Evolutionary conservation across 2,329 filamentous ascomycete genomes (phyloP).

Genomic region (Lachnellula subtilissima): DNA sequence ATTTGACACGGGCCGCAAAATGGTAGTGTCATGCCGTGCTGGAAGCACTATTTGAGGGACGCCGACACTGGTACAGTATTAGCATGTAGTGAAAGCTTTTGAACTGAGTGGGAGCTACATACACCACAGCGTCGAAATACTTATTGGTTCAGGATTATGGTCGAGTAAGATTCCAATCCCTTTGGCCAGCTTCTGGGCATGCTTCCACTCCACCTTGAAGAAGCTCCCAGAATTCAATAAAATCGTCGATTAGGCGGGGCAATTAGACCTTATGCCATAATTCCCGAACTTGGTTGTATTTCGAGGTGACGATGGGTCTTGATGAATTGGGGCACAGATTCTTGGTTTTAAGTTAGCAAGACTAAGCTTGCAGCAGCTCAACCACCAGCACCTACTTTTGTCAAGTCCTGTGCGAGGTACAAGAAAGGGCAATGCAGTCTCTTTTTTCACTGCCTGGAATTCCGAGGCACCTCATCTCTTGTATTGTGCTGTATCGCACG

Average conservation of each 20-base stretch:
- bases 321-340: background rate
- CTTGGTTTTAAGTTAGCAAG: background rate
- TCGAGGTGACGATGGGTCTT: too few relatives aligned
- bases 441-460: too few relatives aligned
- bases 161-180: conserved; percentile 35
- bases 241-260: conserved; percentile 35
- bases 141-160: conserved; percentile 24
- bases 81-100: background rate
- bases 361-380: background rate
- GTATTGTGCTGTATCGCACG: too few relatives aligned
- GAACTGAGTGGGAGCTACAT: background rate
- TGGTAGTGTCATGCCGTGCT: conserved; percentile 42
- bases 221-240: conserved; percentile 42
- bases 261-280: too few relatives aligned
- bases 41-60: conserved; percentile 42
- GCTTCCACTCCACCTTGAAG: conserved; percentile 4
- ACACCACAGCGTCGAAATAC: conserved; percentile 38
- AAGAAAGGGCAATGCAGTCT: too few relatives aligned
- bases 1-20: conserved; percentile 38
- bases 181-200: conserved; percentile 35
- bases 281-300: too few relatives aligned
- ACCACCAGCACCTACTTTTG: too few relatives aligned
- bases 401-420: too few relatives aligned
- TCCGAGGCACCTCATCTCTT: too few relatives aligned
- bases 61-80: conserved; percentile 33